Evolutionary conservation across 2,329 filamentous ascomycete species (phyloP).

Genomic region (Neonectria faginata): DNA sequence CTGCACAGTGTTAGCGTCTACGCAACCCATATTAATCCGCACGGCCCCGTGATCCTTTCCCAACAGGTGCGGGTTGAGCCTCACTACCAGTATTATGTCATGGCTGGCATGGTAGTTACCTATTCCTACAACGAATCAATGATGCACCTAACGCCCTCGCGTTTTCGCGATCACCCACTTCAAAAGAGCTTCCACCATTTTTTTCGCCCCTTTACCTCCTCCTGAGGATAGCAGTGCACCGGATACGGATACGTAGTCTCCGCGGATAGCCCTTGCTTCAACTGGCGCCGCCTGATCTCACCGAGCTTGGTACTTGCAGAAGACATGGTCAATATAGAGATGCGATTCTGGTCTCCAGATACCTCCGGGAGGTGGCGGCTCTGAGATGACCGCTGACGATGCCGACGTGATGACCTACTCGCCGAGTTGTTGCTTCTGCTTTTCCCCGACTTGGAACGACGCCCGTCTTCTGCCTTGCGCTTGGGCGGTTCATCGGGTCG

Average conservation of each 20-base stretch:
- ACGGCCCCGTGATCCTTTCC: slow-evolving; percentile 14
- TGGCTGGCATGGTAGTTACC: not conserved
- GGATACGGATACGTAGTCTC: slow-evolving; percentile 44
- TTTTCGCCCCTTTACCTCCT: slow-evolving; percentile 33
- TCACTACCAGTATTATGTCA: slow-evolving; percentile 2
- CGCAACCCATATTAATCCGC: not conserved
- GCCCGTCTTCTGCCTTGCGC: slow-evolving; percentile 21
- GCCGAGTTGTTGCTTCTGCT: slow-evolving; percentile 31
- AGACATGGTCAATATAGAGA: slow-evolving; percentile 52
- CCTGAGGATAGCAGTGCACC: slow-evolving; percentile 28
- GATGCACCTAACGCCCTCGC: not conserved
- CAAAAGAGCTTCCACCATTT: slow-evolving; percentile 42
- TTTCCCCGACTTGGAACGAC: slow-evolving; percentile 10
- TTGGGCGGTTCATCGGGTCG: slow-evolving; percentile 22
- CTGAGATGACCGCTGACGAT: slow-evolving; percentile 22
- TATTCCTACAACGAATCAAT: not conserved
- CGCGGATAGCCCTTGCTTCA: slow-evolving; percentile 22
- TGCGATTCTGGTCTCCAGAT: slow-evolving; percentile 30
- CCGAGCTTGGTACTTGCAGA: slow-evolving; percentile 60
- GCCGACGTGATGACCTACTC: slow-evolving; percentile 26
- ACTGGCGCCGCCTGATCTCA: slow-evolving; percentile 51
- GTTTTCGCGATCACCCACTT: not conserved
- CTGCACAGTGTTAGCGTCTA: slow-evolving; percentile 27
- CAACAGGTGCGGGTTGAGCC: not conserved
- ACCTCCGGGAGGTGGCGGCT: slow-evolving; percentile 20